Evolutionary conservation across 306 rosid species (phyloP).

Genomic region (Carpinus fangiana): DNA sequence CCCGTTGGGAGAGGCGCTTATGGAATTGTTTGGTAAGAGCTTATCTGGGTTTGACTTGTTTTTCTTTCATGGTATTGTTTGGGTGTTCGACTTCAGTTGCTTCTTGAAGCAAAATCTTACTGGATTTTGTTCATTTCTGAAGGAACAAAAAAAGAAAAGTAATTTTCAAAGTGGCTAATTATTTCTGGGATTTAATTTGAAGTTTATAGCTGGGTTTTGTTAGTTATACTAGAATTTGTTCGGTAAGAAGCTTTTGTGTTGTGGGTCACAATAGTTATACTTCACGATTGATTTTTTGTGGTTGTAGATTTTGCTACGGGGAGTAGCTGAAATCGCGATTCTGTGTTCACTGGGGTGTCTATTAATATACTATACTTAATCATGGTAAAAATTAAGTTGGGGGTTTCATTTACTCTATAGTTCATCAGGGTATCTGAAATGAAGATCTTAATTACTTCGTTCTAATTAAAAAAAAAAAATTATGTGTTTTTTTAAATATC

Average conservation of each 20-base stretch:
- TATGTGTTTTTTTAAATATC: background rate
- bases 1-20: constrained; percentile 98
- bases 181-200: background rate
- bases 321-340: background rate
- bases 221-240: background rate
- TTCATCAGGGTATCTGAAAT: background rate
- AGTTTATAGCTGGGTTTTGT: no score
- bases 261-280: background rate
- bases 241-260: background rate
- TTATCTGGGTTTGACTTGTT: constrained; percentile 13
- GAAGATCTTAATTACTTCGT: background rate
- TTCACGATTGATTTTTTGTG: background rate
- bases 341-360: background rate
- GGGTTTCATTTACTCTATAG: background rate
- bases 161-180: background rate
- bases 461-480: background rate
- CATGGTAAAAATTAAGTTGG: background rate
- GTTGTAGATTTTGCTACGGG: background rate
- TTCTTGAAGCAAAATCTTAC: background rate
- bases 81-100: background rate
- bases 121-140: background rate
- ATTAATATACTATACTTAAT: background rate
- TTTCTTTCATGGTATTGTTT: background rate
- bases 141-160: background rate
- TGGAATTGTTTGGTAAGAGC: constrained; percentile 87